Conservation (phyloP, 2,329 filamentous ascomycete genomes). For the Verticillium dahliae region DNA sequence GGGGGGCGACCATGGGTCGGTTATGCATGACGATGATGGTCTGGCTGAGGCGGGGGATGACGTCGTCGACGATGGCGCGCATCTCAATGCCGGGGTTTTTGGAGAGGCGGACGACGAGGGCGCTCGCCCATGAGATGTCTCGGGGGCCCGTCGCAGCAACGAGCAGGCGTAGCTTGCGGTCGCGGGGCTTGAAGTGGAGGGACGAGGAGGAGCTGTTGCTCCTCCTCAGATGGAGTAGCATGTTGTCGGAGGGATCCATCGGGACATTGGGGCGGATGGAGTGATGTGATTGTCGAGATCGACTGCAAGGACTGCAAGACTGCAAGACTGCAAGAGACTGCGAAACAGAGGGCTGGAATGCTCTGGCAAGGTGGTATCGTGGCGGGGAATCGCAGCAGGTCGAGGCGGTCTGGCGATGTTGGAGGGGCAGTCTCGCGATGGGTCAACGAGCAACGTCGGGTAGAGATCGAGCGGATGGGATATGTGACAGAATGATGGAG, state of each 20-base stretch:
- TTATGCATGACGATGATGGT: constrained; percentile 57
- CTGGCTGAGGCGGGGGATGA: constrained; percentile 55
- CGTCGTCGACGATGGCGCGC: constrained; percentile 58
- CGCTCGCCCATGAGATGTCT: constrained; percentile 59
- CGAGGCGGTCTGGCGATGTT: neutral
- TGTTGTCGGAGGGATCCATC: constrained; percentile 3
- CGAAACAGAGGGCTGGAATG: too few relatives aligned
- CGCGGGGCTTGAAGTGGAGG: constrained; percentile 25
- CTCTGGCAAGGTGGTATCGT: neutral
- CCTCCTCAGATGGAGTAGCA: constrained; percentile 3
- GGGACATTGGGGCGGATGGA: neutral
- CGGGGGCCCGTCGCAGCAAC: constrained; percentile 59
- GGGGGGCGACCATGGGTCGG: constrained; percentile 26
- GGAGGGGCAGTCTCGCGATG: neutral
- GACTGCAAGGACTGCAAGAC: neutral
- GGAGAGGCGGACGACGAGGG: constrained; percentile 60
- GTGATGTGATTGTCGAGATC: neutral
- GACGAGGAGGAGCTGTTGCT: constrained; percentile 25
- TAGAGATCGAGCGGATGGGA: neutral
- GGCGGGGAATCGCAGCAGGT: neutral
- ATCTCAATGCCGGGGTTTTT: constrained; percentile 57
- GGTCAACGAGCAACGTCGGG: neutral
- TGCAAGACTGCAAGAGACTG: too few relatives aligned
- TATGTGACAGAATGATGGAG: neutral
- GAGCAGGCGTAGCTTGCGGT: constrained; percentile 51